These are phyloP conservation scores for Anacardium occidentale DNA, from an alignment of 345 rosid species.

Conservation along the genomic window DNA sequence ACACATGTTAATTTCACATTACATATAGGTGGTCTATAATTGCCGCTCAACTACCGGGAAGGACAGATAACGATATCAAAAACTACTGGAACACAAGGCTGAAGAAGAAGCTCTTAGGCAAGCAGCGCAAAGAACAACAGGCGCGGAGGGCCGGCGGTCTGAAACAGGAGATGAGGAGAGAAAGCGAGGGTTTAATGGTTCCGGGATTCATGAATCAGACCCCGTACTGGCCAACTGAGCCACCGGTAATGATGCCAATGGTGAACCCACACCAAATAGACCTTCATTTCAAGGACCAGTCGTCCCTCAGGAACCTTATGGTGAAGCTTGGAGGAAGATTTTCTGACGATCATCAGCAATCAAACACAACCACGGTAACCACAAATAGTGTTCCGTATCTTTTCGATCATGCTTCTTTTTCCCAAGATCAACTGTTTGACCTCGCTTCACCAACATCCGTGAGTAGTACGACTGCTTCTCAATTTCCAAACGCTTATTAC, in stretches of 20 bases:
- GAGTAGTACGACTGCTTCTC: slow-evolving; percentile 36
- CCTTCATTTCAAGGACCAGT: slow-evolving; percentile 41
- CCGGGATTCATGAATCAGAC: slow-evolving; percentile 23
- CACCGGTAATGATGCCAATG: slow-evolving; percentile 17
- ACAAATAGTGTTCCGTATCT: slow-evolving; percentile 9
- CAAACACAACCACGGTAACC: slow-evolving; percentile 6
- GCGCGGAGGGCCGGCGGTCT: slow-evolving; percentile 29
- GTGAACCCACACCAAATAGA: slow-evolving; percentile 16
- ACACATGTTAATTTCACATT: not conserved
- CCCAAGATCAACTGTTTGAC: slow-evolving; percentile 26
- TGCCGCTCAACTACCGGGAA: slow-evolving; percentile 79
- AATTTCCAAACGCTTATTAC: slow-evolving; percentile 30
- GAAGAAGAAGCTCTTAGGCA: slow-evolving; percentile 70
- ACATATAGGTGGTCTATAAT: slow-evolving; percentile 71
- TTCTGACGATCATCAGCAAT: slow-evolving; percentile 25
- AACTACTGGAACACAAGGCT: slow-evolving; percentile 84
- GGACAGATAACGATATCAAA: slow-evolving; percentile 80
- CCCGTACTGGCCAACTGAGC: slow-evolving; percentile 34
- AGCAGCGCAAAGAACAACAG: slow-evolving; percentile 57
- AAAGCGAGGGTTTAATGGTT: slow-evolving; percentile 24
- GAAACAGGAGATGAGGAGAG: slow-evolving; percentile 53
- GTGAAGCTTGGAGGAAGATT: slow-evolving; percentile 47
- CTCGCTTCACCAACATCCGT: slow-evolving; percentile 27
- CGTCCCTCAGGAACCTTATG: slow-evolving; percentile 35
- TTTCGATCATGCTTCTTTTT: slow-evolving; percentile 16